phyloP scores from a whole-genome alignment of 805 yeast genomes.

The Candida loeiensis region DNA sequence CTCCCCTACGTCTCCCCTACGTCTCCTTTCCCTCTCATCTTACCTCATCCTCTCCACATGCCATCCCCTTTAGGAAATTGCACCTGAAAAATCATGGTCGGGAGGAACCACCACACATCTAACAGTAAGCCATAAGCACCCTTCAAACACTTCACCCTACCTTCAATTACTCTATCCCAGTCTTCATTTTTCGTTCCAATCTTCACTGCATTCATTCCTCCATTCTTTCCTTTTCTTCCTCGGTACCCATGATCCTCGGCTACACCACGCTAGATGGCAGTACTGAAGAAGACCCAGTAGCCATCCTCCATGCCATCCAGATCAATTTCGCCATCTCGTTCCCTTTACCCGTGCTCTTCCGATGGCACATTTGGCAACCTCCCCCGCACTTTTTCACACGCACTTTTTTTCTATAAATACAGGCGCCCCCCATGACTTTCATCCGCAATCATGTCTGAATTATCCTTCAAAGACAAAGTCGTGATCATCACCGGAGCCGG shows the following conservation, averaged over 20 bases:
- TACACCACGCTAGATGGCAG: background rate
- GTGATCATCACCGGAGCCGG: conserved; percentile 97
- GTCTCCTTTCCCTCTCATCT: background rate
- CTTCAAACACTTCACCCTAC: too few species aligned
- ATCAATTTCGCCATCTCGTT: background rate
- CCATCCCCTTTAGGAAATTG: background rate
- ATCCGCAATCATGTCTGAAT: conserved; percentile 23
- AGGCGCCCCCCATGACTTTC: background rate
- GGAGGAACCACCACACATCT: background rate
- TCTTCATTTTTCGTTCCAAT: background rate
- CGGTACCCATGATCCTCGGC: background rate
- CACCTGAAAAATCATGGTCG: background rate
- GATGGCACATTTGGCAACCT: background rate
- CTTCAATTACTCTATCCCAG: too few species aligned
- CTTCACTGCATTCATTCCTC: background rate
- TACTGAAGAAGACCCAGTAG: too few species aligned
- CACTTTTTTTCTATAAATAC: conserved; percentile 4
- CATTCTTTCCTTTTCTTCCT: background rate
- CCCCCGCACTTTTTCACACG: conserved; percentile 11
- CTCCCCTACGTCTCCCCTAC: too few species aligned
- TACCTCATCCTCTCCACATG: background rate
- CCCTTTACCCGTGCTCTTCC: background rate
- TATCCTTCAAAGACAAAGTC: conserved; percentile 72
- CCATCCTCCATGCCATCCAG: background rate
- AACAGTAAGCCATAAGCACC: background rate